Conservation (phyloP, 805 yeast genomes). For the Candida insectorum region DNA sequence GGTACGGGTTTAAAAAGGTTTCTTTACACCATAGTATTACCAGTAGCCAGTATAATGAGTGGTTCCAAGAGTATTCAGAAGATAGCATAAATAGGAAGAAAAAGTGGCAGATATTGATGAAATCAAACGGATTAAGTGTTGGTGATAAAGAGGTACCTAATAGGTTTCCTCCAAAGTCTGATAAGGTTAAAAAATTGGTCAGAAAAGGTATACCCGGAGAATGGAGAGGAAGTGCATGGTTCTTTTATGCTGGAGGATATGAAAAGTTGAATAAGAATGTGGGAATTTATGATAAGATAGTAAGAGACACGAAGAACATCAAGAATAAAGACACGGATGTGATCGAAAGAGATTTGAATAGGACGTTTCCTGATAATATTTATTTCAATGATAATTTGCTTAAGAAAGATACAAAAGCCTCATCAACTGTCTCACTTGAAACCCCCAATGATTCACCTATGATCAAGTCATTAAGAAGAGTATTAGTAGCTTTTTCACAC, state of each 20-base stretch:
- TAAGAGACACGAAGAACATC: constrained; percentile 50
- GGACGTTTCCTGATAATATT: constrained; percentile 93
- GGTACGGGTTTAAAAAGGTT: constrained; percentile 84
- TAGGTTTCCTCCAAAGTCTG: constrained; percentile 74
- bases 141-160: constrained; percentile 42
- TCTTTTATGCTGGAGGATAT: constrained; percentile 84
- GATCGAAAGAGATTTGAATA: constrained; percentile 86
- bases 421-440: too few relatives aligned
- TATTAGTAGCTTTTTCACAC: constrained; percentile 76
- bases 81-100: constrained; percentile 62
- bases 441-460: constrained; percentile 71
- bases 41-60: constrained; percentile 57
- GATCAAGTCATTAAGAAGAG: constrained; percentile 73
- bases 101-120: constrained; percentile 73
- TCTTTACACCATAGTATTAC: constrained; percentile 46
- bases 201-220: constrained; percentile 95
- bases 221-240: constrained; percentile 98
- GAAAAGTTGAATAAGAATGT: constrained; percentile 64
- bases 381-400: constrained; percentile 53
- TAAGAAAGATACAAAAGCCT: constrained; percentile 6
- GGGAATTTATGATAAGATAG: constrained; percentile 72
- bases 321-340: constrained; percentile 82
- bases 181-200: constrained; percentile 73
- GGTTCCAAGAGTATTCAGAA: constrained; percentile 71
- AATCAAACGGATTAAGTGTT: constrained; percentile 59